A percentile compares a stretch with the other conserved stretches of the same genome.
Evolutionary conservation across 176 grass and related monocot genomes (phyloP).

Genomic region (Oryza australiensis): DNA sequence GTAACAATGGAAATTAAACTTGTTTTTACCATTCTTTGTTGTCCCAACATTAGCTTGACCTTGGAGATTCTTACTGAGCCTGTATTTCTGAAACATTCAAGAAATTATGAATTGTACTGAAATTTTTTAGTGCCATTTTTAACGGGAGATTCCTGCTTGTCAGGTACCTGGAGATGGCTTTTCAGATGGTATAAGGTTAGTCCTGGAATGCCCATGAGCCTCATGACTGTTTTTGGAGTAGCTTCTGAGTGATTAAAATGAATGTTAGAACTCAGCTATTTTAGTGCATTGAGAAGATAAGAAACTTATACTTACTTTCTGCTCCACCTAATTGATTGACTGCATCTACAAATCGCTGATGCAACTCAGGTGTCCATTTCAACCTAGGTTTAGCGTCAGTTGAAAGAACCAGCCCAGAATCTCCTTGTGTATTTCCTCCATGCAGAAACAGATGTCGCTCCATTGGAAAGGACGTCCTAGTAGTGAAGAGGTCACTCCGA

Average conservation of each 20-base stretch:
- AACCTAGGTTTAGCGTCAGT: conserved; percentile 96
- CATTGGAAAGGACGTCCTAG: conserved; percentile 61
- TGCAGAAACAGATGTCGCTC: conserved; percentile 82
- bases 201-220: conserved; percentile 97
- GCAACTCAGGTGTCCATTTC: conserved; percentile 98
- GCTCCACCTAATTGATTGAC: conserved; percentile 98
- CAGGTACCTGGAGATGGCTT: conserved; percentile 88
- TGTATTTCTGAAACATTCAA: conserved; percentile 77
- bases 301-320: conserved; percentile 75
- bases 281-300: conserved; percentile 22
- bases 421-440: conserved; percentile 70
- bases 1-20: conserved; percentile 32
- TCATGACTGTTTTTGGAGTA: conserved; percentile 97
- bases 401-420: conserved; percentile 91
- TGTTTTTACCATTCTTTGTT: conserved; percentile 62
- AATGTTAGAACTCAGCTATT: conserved; percentile 42
- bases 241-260: conserved; percentile 75
- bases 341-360: conserved; percentile 92
- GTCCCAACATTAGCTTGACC: conserved; percentile 66
- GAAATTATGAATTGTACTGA: conserved; percentile 26
- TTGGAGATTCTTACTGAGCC: conserved; percentile 91
- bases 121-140: conserved; percentile 33
- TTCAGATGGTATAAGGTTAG: conserved; percentile 97
- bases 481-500: conserved; percentile 64
- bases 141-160: conserved; percentile 32